phyloP scores from a whole-genome alignment of 139 green algal genomes.

The Ettlia oleoabundans region DNA sequence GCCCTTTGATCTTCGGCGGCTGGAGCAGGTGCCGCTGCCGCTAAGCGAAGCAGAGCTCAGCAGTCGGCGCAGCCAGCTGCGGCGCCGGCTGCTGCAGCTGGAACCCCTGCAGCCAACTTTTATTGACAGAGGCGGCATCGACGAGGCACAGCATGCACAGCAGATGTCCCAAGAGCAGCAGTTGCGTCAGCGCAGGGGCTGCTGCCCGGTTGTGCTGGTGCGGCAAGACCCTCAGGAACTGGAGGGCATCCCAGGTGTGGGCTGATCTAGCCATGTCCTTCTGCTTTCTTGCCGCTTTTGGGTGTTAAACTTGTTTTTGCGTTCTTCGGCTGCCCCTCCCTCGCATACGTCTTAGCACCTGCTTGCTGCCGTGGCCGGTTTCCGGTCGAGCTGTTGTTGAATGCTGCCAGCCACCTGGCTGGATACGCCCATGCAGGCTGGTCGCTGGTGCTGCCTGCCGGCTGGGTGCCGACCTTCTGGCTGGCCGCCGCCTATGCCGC shows the following conservation, averaged over 20 bases:
- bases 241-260: constrained; percentile 1
- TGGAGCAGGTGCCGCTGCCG: background rate
- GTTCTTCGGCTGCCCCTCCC: background rate
- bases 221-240: background rate
- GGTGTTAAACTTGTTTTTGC: background rate
- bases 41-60: constrained; percentile 3
- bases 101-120: too few relatives aligned
- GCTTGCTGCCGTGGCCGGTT: too few relatives aligned
- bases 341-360: background rate
- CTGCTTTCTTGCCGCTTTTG: background rate
- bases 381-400: too few relatives aligned
- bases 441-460: constrained; percentile 64
- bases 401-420: too few relatives aligned
- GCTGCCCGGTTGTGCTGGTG: constrained; percentile 40
- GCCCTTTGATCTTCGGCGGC: background rate
- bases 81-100: constrained; percentile 23
- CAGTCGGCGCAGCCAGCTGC: constrained; percentile 4
- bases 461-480: constrained; percentile 61
- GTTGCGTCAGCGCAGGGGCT: background rate
- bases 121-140: too few relatives aligned
- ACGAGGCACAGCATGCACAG: too few relatives aligned
- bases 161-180: too few relatives aligned
- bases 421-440: constrained; percentile 58
- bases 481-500: constrained; percentile 39
- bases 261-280: background rate